phyloP scores from a whole-genome alignment of 2,329 filamentous ascomycete genomes.

The Tolypocladium amazonense region DNA sequence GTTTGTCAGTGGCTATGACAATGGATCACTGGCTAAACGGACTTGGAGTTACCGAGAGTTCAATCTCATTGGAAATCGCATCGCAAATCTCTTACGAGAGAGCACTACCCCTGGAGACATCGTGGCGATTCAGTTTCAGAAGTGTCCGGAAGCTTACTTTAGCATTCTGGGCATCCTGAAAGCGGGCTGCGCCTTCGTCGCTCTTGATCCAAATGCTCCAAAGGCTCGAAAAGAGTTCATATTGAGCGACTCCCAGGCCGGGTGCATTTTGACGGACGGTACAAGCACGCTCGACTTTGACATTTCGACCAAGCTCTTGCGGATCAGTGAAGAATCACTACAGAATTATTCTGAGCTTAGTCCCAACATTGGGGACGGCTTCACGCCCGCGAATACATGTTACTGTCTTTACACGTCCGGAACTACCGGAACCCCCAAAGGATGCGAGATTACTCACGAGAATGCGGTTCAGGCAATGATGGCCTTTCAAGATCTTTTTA shows the following conservation, averaged over 20 bases:
- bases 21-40: conserved; percentile 30
- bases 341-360: conserved; percentile 7
- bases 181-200: conserved; percentile 70
- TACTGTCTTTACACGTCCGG: conserved; percentile 86
- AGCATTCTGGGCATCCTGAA: conserved; percentile 75
- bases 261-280: conserved; percentile 47
- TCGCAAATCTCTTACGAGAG: conserved; percentile 53
- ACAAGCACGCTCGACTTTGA: conserved; percentile 20
- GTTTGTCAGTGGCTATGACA: conserved; percentile 52
- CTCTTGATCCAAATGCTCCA: conserved; percentile 67
- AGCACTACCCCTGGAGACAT: conserved; percentile 46
- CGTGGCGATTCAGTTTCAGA: conserved; percentile 71
- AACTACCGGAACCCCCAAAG: conserved; percentile 78
- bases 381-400: conserved; percentile 46
- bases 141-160: conserved; percentile 76
- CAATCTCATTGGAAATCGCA: conserved; percentile 57
- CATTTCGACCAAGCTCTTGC: conserved; percentile 19
- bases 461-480: conserved; percentile 86
- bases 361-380: conserved; percentile 1
- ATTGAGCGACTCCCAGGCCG: conserved; percentile 58
- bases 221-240: conserved; percentile 68
- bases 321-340: conserved; percentile 21
- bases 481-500: conserved; percentile 71
- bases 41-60: conserved; percentile 69
- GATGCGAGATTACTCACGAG: conserved; percentile 78